phyloP scores from a whole-genome alignment of 2,329 filamentous ascomycete genomes.

The Talaromyces sp. region DNA sequence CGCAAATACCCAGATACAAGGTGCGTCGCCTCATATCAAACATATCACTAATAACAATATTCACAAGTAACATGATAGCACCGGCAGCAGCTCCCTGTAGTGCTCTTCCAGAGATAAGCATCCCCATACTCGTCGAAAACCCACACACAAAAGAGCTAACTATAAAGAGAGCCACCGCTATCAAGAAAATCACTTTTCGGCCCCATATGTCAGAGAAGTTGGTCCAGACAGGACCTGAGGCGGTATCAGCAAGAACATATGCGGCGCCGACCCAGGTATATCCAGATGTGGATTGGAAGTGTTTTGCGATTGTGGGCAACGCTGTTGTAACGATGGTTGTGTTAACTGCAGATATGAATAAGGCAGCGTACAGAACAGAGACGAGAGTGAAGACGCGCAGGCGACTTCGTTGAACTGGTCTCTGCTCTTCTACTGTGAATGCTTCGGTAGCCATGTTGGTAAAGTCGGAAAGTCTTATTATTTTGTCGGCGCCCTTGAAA shows the following conservation, averaged over 20 bases:
- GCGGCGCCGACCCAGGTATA: constrained; percentile 40
- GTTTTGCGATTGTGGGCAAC: constrained; percentile 33
- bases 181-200: constrained; percentile 55
- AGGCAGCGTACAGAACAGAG: constrained; percentile 17
- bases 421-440: neutral
- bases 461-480: neutral
- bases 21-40: constrained; percentile 47
- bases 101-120: constrained; percentile 56
- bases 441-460: neutral
- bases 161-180: constrained; percentile 56
- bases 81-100: constrained; percentile 59
- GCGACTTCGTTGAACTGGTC: neutral
- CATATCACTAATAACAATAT: constrained; percentile 56
- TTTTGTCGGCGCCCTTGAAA: no score
- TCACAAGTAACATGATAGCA: constrained; percentile 55
- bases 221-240: constrained; percentile 41
- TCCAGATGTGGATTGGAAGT: constrained; percentile 32
- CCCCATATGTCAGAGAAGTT: constrained; percentile 53
- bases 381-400: constrained; percentile 11
- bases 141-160: constrained; percentile 54
- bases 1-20: constrained; percentile 53
- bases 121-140: constrained; percentile 50
- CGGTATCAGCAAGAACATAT: constrained; percentile 36
- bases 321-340: constrained; percentile 33
- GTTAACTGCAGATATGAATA: constrained; percentile 24